Conservation (phyloP, 2,329 filamentous ascomycete genomes). For the Parastagonospora nodorum region DNA sequence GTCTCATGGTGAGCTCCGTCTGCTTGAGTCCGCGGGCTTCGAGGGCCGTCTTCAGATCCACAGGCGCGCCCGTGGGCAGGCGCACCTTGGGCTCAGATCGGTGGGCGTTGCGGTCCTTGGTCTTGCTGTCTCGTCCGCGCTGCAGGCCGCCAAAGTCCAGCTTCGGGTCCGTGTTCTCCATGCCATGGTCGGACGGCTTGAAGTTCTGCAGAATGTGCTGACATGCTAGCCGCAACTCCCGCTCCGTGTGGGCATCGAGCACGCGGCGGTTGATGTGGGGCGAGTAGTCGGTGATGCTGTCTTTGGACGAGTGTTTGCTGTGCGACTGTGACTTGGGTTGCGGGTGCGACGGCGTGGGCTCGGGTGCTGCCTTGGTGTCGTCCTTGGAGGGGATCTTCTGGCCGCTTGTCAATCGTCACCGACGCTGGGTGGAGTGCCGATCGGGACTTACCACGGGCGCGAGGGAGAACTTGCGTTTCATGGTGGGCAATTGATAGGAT, state of each 20-base stretch:
- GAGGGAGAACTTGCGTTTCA: conserved; percentile 54
- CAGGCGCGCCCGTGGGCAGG: conserved; percentile 35
- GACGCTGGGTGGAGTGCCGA: neutral
- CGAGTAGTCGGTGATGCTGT: conserved; percentile 44
- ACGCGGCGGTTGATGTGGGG: conserved; percentile 52
- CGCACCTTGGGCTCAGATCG: conserved; percentile 29
- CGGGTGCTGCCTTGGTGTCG: conserved; percentile 36
- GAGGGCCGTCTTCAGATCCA: conserved; percentile 34
- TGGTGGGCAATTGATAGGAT: conserved; percentile 15
- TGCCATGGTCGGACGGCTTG: conserved; percentile 46
- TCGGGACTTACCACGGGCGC: conserved; percentile 46
- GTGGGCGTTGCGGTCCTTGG: conserved; percentile 22
- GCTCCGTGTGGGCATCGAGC: conserved; percentile 49
- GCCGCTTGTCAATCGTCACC: conserved; percentile 4
- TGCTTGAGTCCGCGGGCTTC: conserved; percentile 28
- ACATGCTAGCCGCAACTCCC: conserved; percentile 53
- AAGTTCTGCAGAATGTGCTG: conserved; percentile 50
- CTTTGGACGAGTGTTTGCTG: conserved; percentile 32
- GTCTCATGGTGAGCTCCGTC: conserved; percentile 15
- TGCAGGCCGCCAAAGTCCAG: conserved; percentile 40
- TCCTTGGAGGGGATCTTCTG: conserved; percentile 43
- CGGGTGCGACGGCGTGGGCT: conserved; percentile 22
- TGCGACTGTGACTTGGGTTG: conserved; percentile 16
- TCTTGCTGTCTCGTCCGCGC: conserved; percentile 12
- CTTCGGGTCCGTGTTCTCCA: conserved; percentile 43